A percentile compares a stretch with the other conserved stretches of the same genome.
Evolutionary conservation across 805 yeast species (phyloP).

Genomic region (Metschnikowia henanensis): DNA sequence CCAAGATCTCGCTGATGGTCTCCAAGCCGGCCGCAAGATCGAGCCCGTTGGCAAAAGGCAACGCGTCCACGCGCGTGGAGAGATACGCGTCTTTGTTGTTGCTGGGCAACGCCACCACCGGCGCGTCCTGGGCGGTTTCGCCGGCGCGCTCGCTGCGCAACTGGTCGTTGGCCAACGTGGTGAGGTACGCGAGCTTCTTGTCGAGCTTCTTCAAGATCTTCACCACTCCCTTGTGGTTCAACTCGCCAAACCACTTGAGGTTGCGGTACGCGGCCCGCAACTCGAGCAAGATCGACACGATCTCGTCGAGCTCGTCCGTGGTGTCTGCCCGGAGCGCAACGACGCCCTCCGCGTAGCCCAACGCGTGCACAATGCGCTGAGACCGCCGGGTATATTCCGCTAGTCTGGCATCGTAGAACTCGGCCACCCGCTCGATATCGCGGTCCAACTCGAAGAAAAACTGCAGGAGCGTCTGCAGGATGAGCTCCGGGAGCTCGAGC

Average conservation of each 20-base stretch:
- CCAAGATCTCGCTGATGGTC: conserved; percentile 51
- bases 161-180: conserved; percentile 23
- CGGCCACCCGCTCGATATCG: conserved; percentile 79
- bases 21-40: conserved; percentile 57
- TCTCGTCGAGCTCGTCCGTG: conserved; percentile 42
- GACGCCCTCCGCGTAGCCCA: conserved; percentile 29
- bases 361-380: conserved; percentile 39
- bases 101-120: conserved; percentile 24
- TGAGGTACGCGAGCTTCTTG: conserved; percentile 53
- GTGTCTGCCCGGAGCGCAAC: conserved; percentile 35
- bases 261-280: conserved; percentile 74
- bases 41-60: conserved; percentile 74
- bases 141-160: conserved; percentile 11
- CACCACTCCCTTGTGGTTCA: conserved; percentile 85
- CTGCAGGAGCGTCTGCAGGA: conserved; percentile 51
- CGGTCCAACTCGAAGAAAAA: conserved; percentile 80
- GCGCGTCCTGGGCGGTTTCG: conserved; percentile 6
- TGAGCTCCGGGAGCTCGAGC: conserved; percentile 27
- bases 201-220: conserved; percentile 90
- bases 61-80: conserved; percentile 65
- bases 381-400: conserved; percentile 74
- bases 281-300: conserved; percentile 61
- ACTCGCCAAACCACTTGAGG: conserved; percentile 91
- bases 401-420: conserved; percentile 71
- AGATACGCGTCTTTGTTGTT: conserved; percentile 45